phyloP scores from a whole-genome alignment of 31 red algal species.

The Asparagopsis taxiformis region DNA sequence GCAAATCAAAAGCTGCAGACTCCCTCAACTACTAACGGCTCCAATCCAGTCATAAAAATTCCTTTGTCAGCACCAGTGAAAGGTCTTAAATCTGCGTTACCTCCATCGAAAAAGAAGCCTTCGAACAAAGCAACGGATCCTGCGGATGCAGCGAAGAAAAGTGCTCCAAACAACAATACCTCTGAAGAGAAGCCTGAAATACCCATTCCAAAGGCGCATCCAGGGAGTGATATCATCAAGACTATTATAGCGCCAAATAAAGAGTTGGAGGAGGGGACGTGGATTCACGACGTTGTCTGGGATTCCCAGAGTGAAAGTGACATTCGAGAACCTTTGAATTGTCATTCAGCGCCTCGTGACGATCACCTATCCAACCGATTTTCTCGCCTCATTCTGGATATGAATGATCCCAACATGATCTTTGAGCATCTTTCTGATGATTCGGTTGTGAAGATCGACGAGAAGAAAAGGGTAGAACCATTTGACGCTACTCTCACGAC shows the following conservation, averaged over 20 bases:
- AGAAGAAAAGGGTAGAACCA: not conserved
- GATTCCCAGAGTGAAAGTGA: conserved; percentile 53
- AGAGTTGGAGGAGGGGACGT: conserved; percentile 52
- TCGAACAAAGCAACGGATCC: too few species aligned
- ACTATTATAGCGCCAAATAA: conserved; percentile 45
- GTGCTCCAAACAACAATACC: not conserved
- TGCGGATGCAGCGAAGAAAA: not conserved
- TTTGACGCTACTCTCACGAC: conserved; percentile 14
- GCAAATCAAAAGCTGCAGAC: not conserved
- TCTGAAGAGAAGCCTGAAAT: not conserved
- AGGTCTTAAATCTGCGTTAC: not conserved
- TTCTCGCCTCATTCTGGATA: conserved; percentile 61
- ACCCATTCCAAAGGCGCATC: not conserved
- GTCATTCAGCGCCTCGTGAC: not conserved
- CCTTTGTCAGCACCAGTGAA: not conserved
- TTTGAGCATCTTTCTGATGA: conserved; percentile 50
- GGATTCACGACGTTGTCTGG: conserved; percentile 79
- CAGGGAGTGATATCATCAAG: conserved; percentile 12
- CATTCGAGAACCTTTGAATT: conserved; percentile 6
- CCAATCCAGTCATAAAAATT: not conserved
- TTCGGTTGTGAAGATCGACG: conserved; percentile 2
- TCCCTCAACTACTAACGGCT: not conserved
- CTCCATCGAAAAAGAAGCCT: not conserved
- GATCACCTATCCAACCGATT: conserved; percentile 12
- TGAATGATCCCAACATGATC: conserved; percentile 77